These are phyloP conservation scores for Solanum hybrid DNA, from an alignment of 305 asterid genomes.

Conservation along the genomic window DNA sequence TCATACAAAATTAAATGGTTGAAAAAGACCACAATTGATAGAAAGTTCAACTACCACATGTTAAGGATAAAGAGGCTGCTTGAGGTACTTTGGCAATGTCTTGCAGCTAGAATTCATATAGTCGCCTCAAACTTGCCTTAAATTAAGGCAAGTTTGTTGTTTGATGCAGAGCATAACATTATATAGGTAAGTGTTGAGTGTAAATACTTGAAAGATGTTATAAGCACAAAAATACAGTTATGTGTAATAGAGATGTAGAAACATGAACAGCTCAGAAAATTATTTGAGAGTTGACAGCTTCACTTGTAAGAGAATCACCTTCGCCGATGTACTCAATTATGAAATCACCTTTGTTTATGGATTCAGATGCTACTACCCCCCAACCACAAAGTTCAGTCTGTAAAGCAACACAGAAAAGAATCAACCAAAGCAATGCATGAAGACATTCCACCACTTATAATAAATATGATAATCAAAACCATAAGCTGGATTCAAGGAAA, in stretches of 20 bases:
- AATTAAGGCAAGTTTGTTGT: neutral
- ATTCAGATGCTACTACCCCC: slow-evolving; percentile 92
- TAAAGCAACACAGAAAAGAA: slow-evolving; percentile 18
- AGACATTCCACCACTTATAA: neutral
- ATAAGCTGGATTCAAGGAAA: slow-evolving; percentile 2
- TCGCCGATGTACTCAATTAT: slow-evolving; percentile 90
- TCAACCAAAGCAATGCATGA: neutral
- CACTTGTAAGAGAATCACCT: slow-evolving; percentile 42
- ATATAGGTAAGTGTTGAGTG: neutral
- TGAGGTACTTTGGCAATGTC: neutral
- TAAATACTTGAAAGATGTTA: neutral
- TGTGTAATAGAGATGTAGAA: neutral
- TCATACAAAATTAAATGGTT: neutral
- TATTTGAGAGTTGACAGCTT: neutral
- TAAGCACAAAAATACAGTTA: neutral
- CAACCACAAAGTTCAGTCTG: slow-evolving; percentile 95
- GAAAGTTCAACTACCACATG: neutral
- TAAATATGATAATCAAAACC: neutral
- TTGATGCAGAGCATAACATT: neutral
- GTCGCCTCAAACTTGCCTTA: neutral
- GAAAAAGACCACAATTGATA: neutral
- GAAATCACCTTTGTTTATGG: slow-evolving; percentile 70
- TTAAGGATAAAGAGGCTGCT: neutral
- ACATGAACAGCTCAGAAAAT: neutral
- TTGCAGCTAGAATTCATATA: neutral